phyloP scores from a whole-genome alignment of 331 rosid species.

The Malus hybrid region DNA sequence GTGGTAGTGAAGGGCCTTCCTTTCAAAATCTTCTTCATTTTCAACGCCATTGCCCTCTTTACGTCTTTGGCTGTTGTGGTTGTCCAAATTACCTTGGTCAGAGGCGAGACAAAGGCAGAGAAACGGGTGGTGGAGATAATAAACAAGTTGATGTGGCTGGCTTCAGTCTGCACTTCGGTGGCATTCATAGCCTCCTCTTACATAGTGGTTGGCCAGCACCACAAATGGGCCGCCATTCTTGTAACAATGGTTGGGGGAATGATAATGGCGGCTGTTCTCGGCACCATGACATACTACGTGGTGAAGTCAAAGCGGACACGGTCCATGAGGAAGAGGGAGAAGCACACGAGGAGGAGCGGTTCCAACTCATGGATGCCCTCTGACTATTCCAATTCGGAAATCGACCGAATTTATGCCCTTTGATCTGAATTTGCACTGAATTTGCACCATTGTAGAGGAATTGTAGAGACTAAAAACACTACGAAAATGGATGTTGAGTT shows the following conservation, averaged over 20 bases:
- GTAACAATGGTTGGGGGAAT: conserved; percentile 88
- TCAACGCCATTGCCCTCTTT: conserved; percentile 84
- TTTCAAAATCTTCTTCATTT: conserved; percentile 86
- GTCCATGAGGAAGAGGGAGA: conserved; percentile 50
- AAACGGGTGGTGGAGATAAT: conserved; percentile 78
- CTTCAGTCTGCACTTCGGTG: conserved; percentile 90
- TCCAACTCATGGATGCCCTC: conserved; percentile 93
- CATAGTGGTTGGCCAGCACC: conserved; percentile 61
- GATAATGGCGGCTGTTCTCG: conserved; percentile 88
- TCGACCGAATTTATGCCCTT: conserved; percentile 75
- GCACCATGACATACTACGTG: conserved; percentile 95
- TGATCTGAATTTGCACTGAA: conserved; percentile 35
- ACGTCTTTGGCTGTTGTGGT: conserved; percentile 99
- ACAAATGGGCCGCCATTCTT: conserved; percentile 72
- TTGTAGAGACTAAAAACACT: conserved; percentile 8
- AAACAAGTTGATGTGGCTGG: conserved; percentile 96
- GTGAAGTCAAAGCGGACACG: conserved; percentile 70
- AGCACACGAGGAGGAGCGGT: conserved; percentile 55
- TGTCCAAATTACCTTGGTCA: conserved; percentile 91
- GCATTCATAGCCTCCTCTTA: conserved; percentile 92
- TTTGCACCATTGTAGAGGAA: not conserved
- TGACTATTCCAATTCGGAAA: conserved; percentile 83
- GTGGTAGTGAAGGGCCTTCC: conserved; percentile 49
- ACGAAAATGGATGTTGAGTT: conserved; percentile 7
- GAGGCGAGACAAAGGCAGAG: conserved; percentile 98